A percentile compares a stretch with the other conserved stretches of the same genome.
phyloP scores from a whole-genome alignment of 306 rosid species.

The Cicer judaicum region DNA sequence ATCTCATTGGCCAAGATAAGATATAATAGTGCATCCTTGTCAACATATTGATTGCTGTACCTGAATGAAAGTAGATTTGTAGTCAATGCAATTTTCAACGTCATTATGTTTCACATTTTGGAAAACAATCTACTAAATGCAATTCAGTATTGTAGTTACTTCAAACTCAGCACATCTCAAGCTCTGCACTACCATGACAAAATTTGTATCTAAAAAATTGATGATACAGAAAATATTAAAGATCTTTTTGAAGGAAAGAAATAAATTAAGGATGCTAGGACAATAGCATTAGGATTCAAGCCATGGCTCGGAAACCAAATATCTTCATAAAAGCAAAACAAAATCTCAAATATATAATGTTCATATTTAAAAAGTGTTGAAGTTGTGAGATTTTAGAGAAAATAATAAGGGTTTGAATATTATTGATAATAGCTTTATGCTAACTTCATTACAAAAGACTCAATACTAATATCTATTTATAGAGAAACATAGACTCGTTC shows the following conservation, averaged over 20 bases:
- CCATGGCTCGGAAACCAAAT: conserved; percentile 29
- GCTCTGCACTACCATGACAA: neutral
- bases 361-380: too few species aligned
- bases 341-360: conserved; percentile 3
- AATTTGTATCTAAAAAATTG: neutral
- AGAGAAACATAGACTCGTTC: too few species aligned
- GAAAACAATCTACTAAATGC: conserved; percentile 28
- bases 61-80: conserved; percentile 55
- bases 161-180: conserved; percentile 16
- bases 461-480: too few species aligned
- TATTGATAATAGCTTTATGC: too few species aligned
- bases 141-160: conserved; percentile 27
- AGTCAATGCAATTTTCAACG: conserved; percentile 31
- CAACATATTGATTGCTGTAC: conserved; percentile 95
- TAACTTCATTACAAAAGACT: too few species aligned
- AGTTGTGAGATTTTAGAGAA: too few species aligned
- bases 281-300: conserved; percentile 23
- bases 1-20: conserved; percentile 92
- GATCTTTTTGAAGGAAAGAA: conserved; percentile 15
- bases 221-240: conserved; percentile 29
- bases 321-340: conserved; percentile 35
- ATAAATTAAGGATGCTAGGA: neutral
- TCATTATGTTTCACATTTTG: neutral
- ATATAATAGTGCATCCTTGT: conserved; percentile 82
- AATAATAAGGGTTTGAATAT: neutral